Evolutionary conservation across 2,329 filamentous ascomycete species (phyloP), one percentile per base, ranked within the genome.

Genomic region (Epichloe sibirici): DNA sequence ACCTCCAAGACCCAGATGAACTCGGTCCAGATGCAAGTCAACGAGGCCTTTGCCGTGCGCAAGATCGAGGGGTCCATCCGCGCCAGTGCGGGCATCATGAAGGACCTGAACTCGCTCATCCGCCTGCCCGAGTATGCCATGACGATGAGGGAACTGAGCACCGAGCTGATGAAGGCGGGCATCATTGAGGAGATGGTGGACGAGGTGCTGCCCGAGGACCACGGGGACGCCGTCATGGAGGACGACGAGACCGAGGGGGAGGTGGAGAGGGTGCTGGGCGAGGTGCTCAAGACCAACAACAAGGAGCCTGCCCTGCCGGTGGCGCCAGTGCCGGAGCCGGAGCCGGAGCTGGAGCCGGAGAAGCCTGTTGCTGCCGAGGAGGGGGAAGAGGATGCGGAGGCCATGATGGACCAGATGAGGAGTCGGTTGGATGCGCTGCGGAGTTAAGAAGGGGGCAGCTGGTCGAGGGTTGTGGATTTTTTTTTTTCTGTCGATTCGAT

Each of bases 161-260:
- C 85, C 53, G 93, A 97, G 75, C 71, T 97, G 59, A 86, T 95
- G 68, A 94, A 90, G 73, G 91, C 93, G 2, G 93, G 91, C 15
- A 91, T 98, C 58, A 95, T 97, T 55, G 91, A 97, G 74, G 93
- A 98, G 73, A 96, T 97, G 87, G 83, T 95, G 4, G 87, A 85
- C 47, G 91, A 97, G 66, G 83, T 78, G 44, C 72, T 97, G 58
- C 88, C 90, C n/a, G 79, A 84, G 58, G 84, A 90, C 17, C 17
- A 21, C 53, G 70, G 84, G 49, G 73, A 88, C 59, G 74, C 81
- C 51, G 79, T 88, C 53, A 82, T 87, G 54, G 88, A 88, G 56
- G 88, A 90, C 61, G 86, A 83, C 5, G 85, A 88, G 67, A 83
- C 78, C 2, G 83, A 86, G 64, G 73, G 72, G 21, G 91, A 97